These are phyloP conservation scores for Coemansia sp. DNA, from an alignment of 192 early-diverging fungal species.

Conservation along the genomic window DNA sequence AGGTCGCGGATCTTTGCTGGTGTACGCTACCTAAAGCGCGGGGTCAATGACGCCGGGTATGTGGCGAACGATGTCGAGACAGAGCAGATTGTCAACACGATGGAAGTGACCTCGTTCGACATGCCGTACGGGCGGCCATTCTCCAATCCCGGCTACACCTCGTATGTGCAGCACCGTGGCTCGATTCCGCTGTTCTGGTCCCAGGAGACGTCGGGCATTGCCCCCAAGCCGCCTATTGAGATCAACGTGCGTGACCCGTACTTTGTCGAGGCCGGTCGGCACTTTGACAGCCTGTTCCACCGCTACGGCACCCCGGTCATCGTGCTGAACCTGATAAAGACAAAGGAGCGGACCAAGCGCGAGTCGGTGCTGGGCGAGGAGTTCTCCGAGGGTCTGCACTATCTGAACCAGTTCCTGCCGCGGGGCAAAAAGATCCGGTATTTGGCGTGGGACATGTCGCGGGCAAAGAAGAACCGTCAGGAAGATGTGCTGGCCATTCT, in stretches of 20 bases:
- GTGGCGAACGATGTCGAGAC: constrained; percentile 99
- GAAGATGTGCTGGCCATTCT: constrained; percentile 86
- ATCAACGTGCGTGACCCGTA: constrained; percentile 88
- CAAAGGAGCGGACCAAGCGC: constrained; percentile 82
- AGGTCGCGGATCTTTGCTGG: constrained; percentile 93
- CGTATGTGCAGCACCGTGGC: constrained; percentile 95
- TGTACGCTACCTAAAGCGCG: constrained; percentile 91
- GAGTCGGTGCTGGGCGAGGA: constrained; percentile 84
- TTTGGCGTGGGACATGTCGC: constrained; percentile 97
- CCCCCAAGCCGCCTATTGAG: constrained; percentile 91
- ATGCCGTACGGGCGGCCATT: constrained; percentile 48
- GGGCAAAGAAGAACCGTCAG: constrained; percentile 83
- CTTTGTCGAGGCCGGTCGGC: constrained; percentile 83
- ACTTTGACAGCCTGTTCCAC: constrained; percentile 88
- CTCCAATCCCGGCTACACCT: constrained; percentile 72
- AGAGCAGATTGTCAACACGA: constrained; percentile 94
- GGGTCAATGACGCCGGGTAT: constrained; percentile 89
- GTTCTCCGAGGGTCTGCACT: constrained; percentile 71
- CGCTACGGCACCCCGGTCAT: constrained; percentile 90
- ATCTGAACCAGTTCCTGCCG: constrained; percentile 88
- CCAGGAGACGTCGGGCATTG: constrained; percentile 87
- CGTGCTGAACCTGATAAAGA: constrained; percentile 93
- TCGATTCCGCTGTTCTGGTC: constrained; percentile 96
- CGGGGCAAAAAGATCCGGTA: constrained; percentile 75
- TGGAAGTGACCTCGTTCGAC: constrained; percentile 84